phyloP scores from a whole-genome alignment of 2,329 filamentous ascomycete genomes.

The Blastomyces gilchristii region DNA sequence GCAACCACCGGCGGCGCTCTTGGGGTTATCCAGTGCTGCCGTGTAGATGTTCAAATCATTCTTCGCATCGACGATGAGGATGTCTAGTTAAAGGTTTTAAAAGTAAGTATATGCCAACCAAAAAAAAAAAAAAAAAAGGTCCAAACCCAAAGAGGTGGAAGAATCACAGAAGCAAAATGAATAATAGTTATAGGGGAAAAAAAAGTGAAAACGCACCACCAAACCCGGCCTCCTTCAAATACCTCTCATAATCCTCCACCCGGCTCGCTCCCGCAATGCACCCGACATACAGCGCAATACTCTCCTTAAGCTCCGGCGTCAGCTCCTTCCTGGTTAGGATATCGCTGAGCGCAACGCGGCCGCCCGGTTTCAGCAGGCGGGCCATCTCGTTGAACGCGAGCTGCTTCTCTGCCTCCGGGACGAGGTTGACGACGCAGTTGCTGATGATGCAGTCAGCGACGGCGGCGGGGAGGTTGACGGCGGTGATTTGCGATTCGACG shows the following conservation, averaged over 20 bases:
- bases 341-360: conserved; percentile 50
- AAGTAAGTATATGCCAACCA: too few relatives aligned
- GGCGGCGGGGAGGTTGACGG: conserved; percentile 35
- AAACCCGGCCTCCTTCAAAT: conserved; percentile 44
- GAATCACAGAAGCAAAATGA: not conserved
- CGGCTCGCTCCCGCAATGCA: conserved; percentile 50
- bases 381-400: conserved; percentile 49
- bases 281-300: conserved; percentile 48
- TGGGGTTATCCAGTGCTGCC: conserved; percentile 16
- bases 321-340: conserved; percentile 46
- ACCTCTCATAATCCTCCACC: conserved; percentile 43
- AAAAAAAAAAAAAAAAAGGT: not conserved
- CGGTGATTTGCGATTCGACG: conserved; percentile 43
- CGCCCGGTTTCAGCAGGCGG: conserved; percentile 47
- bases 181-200: conserved; percentile 3
- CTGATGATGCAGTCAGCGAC: conserved; percentile 49
- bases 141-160: not conserved
- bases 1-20: conserved; percentile 9
- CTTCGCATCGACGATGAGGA: conserved; percentile 38
- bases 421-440: conserved; percentile 55
- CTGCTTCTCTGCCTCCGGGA: conserved; percentile 44
- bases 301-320: conserved; percentile 38
- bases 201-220: conserved; percentile 24
- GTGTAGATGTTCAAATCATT: conserved; percentile 42
- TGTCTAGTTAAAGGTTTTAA: conserved; percentile 22